These are phyloP conservation scores for Leccinum imitatum DNA, from an alignment of 768 basidiomycete genomes.

Conservation along the genomic window DNA sequence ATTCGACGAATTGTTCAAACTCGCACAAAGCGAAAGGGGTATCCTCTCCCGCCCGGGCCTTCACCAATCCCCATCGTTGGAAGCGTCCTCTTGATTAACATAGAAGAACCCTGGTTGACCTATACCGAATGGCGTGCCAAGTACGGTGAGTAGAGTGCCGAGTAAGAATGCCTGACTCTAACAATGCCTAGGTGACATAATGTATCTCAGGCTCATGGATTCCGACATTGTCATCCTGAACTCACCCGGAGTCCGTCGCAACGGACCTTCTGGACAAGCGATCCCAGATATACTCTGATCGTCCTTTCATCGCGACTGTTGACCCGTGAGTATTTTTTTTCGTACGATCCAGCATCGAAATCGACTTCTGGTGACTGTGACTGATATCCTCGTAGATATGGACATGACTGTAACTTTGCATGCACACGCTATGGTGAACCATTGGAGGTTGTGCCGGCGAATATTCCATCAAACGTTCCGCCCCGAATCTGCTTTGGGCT, in stretches of 20 bases:
- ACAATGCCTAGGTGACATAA: conserved; percentile 36
- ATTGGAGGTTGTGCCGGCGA: conserved; percentile 4
- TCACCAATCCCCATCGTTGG: background rate
- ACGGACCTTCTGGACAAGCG: conserved; percentile 46
- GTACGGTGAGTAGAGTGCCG: conserved; percentile 4
- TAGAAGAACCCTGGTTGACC: conserved; percentile 6
- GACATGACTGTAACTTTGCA: conserved; percentile 2
- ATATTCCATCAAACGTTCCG: conserved; percentile 6
- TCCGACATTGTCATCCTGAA: conserved; percentile 45
- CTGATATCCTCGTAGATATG: conserved; percentile 3
- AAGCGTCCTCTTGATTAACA: conserved; percentile 1
- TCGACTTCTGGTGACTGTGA: background rate
- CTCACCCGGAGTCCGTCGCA: conserved; percentile 34
- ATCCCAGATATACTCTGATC: conserved; percentile 43
- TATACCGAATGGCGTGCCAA: conserved; percentile 9
- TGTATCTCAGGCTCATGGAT: conserved; percentile 47
- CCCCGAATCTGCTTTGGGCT: background rate
- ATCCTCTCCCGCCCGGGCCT: conserved; percentile 14
- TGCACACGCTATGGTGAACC: conserved; percentile 6
- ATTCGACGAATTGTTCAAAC: background rate
- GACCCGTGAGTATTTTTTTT: conserved; percentile 2
- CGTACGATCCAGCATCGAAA: background rate
- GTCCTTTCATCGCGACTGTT: conserved; percentile 9
- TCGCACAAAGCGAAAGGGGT: conserved; percentile 3
- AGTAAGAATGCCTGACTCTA: background rate